Conservation (phyloP, 495 filamentous ascomycete genomes). For the Xylaria palmicola region DNA sequence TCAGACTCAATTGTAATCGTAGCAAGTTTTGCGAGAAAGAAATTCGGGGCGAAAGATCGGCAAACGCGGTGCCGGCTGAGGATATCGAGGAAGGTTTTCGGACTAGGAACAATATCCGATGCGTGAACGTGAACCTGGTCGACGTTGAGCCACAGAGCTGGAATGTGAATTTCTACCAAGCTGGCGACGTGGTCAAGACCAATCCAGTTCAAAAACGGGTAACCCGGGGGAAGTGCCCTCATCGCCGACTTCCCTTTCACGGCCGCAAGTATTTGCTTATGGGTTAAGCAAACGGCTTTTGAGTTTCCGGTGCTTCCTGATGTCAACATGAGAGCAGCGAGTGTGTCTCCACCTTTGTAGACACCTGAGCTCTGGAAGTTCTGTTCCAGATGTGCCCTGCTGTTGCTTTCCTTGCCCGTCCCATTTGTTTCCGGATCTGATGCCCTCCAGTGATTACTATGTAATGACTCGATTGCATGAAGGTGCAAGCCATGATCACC, state of each 20-base stretch:
- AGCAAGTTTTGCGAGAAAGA: slow-evolving; percentile 45
- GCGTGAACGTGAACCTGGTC: slow-evolving; percentile 50
- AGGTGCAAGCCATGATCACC: neutral
- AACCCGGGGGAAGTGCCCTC: no score
- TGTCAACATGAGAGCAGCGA: slow-evolving; percentile 51
- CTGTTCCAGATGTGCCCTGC: neutral
- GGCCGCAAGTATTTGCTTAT: slow-evolving; percentile 47
- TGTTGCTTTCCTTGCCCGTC: neutral
- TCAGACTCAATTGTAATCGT: neutral
- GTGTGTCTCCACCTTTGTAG: neutral
- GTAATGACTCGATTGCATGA: neutral
- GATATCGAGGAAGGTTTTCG: slow-evolving; percentile 42
- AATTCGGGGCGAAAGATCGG: slow-evolving; percentile 56
- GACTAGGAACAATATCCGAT: slow-evolving; percentile 41
- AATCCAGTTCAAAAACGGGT: slow-evolving; percentile 52
- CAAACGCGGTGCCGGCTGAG: slow-evolving; percentile 43
- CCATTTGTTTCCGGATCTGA: neutral
- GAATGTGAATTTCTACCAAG: slow-evolving; percentile 52
- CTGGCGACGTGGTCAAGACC: slow-evolving; percentile 55
- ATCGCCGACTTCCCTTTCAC: slow-evolving; percentile 51
- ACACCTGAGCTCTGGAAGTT: no score
- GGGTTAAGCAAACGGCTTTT: slow-evolving; percentile 52
- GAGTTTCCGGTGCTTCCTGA: slow-evolving; percentile 57
- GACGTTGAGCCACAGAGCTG: slow-evolving; percentile 38
- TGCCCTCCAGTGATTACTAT: neutral